phyloP scores from a whole-genome alignment of 106 monocot genomes.

The Dendrobium catenatum region DNA sequence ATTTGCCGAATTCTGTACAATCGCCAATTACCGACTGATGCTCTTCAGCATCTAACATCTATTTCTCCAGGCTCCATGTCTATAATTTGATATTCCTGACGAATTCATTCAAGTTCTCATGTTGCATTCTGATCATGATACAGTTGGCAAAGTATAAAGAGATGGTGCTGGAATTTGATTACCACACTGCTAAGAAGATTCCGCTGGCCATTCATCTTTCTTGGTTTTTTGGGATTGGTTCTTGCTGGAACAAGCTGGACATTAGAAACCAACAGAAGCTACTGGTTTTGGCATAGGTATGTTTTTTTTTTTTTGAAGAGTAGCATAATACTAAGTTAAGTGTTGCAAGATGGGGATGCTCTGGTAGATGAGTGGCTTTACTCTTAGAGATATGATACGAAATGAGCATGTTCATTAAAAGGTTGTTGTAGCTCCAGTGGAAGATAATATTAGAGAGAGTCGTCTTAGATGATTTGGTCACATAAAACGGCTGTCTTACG shows the following conservation, averaged over 20 bases:
- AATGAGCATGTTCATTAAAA: too few species aligned
- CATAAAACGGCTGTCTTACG: too few species aligned
- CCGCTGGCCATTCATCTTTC: conserved; percentile 45
- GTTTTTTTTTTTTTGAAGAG: background rate
- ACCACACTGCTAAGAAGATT: conserved; percentile 49
- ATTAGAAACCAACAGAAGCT: conserved; percentile 57
- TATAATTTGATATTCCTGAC: background rate
- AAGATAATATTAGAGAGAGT: too few species aligned
- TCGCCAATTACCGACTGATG: too few species aligned
- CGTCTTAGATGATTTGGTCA: too few species aligned
- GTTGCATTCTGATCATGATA: background rate
- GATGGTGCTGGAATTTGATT: conserved; percentile 44
- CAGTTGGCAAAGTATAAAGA: conserved; percentile 56
- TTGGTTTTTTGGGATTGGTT: conserved; percentile 66
- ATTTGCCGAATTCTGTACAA: background rate
- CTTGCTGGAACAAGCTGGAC: conserved; percentile 76
- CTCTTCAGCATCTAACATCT: too few species aligned
- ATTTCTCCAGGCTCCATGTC: background rate
- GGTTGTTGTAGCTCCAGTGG: too few species aligned
- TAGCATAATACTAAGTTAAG: background rate
- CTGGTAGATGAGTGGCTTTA: too few species aligned
- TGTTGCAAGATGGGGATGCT: too few species aligned
- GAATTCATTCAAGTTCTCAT: background rate
- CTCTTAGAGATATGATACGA: too few species aligned
- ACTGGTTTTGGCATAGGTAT: conserved; percentile 99